Evolutionary conservation across 768 basidiomycete species (phyloP), one percentile per base, ranked within the genome.

Genomic region (Lentinula guzmanii): DNA sequence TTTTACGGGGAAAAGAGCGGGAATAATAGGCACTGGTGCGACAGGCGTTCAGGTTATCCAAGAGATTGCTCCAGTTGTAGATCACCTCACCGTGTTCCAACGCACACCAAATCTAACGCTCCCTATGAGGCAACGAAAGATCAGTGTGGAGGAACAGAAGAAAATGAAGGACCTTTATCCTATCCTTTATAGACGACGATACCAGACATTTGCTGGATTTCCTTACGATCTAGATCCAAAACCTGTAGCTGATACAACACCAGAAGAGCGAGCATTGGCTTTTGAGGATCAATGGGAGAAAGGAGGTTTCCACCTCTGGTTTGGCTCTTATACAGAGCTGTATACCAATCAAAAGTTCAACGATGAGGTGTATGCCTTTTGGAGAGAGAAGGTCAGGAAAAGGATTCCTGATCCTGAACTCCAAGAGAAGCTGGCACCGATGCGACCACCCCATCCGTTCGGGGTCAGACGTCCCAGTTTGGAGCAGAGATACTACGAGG

Each of bases 61-160:
- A 46, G 61, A 53, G 35, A 54, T 56, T 9, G 58, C 61, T 13
- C 13, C 52, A 5, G 39, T 41, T 13, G 61, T 51, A 1, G 31
- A 4, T 5, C 63, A 64, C 28, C 63, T 66, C 46, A 64, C 65
- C 7, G 58, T 66, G 1, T 66, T 66, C 60, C 63, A 66, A 34
- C 61, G 63, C 42, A 60, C 41, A 4, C 63, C 61, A 37, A 61
- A 61, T 56, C 16, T 55, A 8, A 35, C 52, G 4, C 52, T 61
- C 11, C 52, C 61, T 8, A 61, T 61, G 61, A 48, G 21, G 21
- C 48, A 62, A 42, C 33, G 35, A 6, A 54, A 43, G 41, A 46
- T 52, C 18, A 33, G 24, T 8, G 21, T 8, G 31, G n/a, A 35
- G 48, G 58, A 42, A 28, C 48, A 45, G 41, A 45, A 57, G 28